Evolutionary conservation across 805 yeast species (phyloP).

Genomic region (Lachancea lanzarotensis): DNA sequence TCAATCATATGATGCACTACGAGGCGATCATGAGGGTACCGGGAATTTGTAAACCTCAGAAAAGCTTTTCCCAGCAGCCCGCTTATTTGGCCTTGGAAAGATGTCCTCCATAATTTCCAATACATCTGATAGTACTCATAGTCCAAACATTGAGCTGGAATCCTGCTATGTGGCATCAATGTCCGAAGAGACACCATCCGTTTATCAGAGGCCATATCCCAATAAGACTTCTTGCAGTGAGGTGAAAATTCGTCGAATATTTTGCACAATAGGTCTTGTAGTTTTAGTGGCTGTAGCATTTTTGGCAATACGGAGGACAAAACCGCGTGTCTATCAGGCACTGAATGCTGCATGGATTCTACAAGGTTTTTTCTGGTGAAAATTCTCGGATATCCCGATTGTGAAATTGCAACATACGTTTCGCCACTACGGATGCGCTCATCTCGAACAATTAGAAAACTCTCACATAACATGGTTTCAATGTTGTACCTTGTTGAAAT

Average conservation of each 20-base stretch:
- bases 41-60: not conserved
- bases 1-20: not conserved
- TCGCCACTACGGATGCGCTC: conserved; percentile 12
- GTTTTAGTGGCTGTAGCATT: conserved; percentile 13
- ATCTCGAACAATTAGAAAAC: conserved; percentile 18
- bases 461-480: conserved; percentile 14
- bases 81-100: not conserved
- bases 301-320: conserved; percentile 13
- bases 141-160: conserved; percentile 9
- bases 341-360: conserved; percentile 14
- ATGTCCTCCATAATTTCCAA: conserved; percentile 1
- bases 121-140: conserved; percentile 8
- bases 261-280: conserved; percentile 11
- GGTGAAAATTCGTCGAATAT: conserved; percentile 17
- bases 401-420: conserved; percentile 16
- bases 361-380: conserved; percentile 14
- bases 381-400: conserved; percentile 14
- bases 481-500: conserved; percentile 13
- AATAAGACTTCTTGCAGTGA: conserved; percentile 12
- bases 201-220: conserved; percentile 12
- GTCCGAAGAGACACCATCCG: conserved; percentile 4
- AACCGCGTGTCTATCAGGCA: conserved; percentile 12
- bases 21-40: conserved; percentile 6
- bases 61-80: not conserved
- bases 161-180: conserved; percentile 13